Base-by-base conservation (phyloP, 306 rosid species). In the peach (Prunus persica) region DNA sequence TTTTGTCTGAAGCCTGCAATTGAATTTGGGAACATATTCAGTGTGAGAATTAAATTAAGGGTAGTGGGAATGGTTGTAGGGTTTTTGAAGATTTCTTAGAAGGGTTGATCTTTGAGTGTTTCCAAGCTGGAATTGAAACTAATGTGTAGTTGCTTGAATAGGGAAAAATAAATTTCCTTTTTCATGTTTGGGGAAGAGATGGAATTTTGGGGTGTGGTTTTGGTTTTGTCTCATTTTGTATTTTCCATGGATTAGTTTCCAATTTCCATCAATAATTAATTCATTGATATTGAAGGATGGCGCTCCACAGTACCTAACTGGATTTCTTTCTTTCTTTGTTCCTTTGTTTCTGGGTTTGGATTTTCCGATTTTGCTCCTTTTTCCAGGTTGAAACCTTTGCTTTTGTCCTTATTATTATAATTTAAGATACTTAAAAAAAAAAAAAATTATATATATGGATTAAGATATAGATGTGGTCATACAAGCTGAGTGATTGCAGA, bases 101-200 rank as follows among this genome's bases (percentile, higher is more conserved):
- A 60, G 64, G 4, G 6, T 11, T 61, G 9, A 50, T 28, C n/a
- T 18, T 22, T 62, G 50, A 24, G 77, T 45, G 22, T 32, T 64
- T 24, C 68, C 60, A 62, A 74, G 60, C 67, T 74, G 50, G 38
- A 30, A 28, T 19, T 61, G 58, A 30, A 49, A 19, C 71, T 62
- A n/a, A 52, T 52, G 11, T 52, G 25, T 46, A 5, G 52, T 32
- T n/a, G 45, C 65, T 25, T 54, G 65, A 8, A 20, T 14, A 0
- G 30, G 75, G n/a, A 71, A 34, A 3, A 34, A 2, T 3, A 34
- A 34, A 34, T 9, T 54, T 71, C 19, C 34, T 1, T n/a, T 55
- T 34, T 34, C 32, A 13, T 60, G 65, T 60, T 60, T 60, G 34
- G 52, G 15, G 65, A 60, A 12, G 19, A 24, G 15, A 47, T 12